These are phyloP conservation scores for Fraxinus cuspidata DNA, from an alignment of 257 asterid genomes.

Conservation along the genomic window DNA sequence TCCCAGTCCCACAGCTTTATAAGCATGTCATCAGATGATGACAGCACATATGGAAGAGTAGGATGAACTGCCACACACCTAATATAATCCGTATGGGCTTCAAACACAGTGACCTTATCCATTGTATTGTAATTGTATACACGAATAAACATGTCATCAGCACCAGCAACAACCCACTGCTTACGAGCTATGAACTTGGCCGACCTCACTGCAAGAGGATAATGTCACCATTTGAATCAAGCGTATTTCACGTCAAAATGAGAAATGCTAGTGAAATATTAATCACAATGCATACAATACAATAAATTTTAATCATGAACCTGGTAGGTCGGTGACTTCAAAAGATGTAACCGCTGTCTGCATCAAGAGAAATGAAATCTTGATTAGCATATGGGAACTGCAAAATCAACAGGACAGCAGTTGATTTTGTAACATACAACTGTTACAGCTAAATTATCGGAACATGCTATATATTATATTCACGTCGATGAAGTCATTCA, in stretches of 20 bases:
- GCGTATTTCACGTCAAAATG: slow-evolving; percentile 9
- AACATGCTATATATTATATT: not conserved
- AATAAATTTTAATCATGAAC: slow-evolving; percentile 40
- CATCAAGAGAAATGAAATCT: slow-evolving; percentile 36
- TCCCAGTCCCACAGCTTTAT: slow-evolving; percentile 99
- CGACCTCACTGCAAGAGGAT: slow-evolving; percentile 76
- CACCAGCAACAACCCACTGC: slow-evolving; percentile 99
- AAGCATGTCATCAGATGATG: slow-evolving; percentile 99
- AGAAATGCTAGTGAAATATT: slow-evolving; percentile 9
- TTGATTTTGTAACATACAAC: slow-evolving; percentile 14
- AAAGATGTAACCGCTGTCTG: slow-evolving; percentile 93
- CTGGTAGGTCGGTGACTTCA: slow-evolving; percentile 97
- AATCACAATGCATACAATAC: slow-evolving; percentile 23
- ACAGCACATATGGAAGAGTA: slow-evolving; percentile 86
- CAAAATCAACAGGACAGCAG: slow-evolving; percentile 12
- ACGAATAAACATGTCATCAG: slow-evolving; percentile 97
- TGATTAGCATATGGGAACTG: slow-evolving; percentile 17
- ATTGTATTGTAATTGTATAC: slow-evolving; percentile 95
- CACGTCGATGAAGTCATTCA: not conserved
- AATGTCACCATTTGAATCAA: slow-evolving; percentile 26
- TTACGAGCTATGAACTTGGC: slow-evolving; percentile 92
- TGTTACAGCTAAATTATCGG: slow-evolving; percentile 3
- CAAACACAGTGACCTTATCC: slow-evolving; percentile 97
- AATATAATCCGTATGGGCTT: slow-evolving; percentile 97
- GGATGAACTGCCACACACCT: slow-evolving; percentile 99